phyloP scores from a whole-genome alignment of 371 early-diverging fungal genomes.

The Apophysomyces sp. region DNA sequence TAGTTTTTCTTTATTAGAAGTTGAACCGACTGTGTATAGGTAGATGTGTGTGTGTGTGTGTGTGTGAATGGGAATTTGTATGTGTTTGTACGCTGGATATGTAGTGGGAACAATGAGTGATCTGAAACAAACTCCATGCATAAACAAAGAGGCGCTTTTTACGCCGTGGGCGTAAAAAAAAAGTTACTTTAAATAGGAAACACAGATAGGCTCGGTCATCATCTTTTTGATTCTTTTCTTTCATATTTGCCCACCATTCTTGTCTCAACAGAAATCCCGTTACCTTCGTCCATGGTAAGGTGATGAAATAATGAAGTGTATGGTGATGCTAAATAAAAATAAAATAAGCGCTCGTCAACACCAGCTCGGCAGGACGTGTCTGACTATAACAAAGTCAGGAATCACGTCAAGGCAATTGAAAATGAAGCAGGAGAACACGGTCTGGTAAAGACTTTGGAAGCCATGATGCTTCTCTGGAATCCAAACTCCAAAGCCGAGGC shows the following conservation, averaged over 20 bases:
- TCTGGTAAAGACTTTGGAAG: conserved; percentile 13
- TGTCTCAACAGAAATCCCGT: neutral
- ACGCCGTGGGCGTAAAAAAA: neutral
- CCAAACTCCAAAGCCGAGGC: neutral
- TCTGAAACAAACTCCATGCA: neutral
- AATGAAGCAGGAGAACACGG: conserved; percentile 17
- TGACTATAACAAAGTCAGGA: neutral
- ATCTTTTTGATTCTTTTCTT: neutral
- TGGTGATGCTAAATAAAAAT: neutral
- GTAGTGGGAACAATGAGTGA: neutral
- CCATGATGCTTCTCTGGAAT: neutral
- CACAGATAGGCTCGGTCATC: neutral
- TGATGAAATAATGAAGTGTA: neutral
- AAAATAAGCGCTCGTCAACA: neutral
- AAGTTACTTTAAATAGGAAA: neutral
- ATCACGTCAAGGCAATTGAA: conserved; percentile 13
- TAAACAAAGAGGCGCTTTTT: neutral
- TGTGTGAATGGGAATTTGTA: neutral
- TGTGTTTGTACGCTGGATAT: too few relatives aligned
- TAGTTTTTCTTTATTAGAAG: neutral
- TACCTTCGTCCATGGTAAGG: neutral
- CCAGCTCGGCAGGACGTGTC: neutral
- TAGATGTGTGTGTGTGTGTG: neutral
- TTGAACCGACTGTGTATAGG: too few relatives aligned
- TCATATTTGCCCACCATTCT: neutral